A percentile compares a stretch with the other conserved stretches of the same genome.
Evolutionary conservation across 345 rosid species (phyloP).

Genomic region (Lagerstroemia speciosa): DNA sequence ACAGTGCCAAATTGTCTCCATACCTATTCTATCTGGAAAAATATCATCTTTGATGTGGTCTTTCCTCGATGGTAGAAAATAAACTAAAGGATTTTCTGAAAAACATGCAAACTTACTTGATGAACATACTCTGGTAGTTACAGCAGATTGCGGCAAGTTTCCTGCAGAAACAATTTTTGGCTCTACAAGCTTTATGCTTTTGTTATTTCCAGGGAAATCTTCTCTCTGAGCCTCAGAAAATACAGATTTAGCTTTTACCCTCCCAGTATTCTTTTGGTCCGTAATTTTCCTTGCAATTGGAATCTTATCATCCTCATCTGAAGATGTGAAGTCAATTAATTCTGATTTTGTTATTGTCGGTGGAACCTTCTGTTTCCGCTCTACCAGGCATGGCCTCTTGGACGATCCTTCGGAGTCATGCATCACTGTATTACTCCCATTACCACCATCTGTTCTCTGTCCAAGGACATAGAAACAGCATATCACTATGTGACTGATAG

Average conservation of each 20-base stretch:
- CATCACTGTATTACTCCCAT: neutral
- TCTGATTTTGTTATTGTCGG: slow-evolving; percentile 12
- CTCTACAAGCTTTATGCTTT: neutral
- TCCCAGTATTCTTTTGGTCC: neutral
- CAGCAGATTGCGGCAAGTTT: neutral
- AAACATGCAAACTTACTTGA: neutral
- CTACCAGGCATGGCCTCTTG: slow-evolving; percentile 18
- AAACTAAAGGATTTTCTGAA: neutral
- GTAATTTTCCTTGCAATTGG: neutral
- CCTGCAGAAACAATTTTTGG: neutral
- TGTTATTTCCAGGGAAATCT: neutral
- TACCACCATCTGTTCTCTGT: slow-evolving; percentile 9
- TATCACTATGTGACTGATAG: neutral
- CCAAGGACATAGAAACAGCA: slow-evolving; percentile 8
- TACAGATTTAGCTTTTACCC: neutral
- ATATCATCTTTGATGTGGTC: neutral
- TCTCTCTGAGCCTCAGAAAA: neutral
- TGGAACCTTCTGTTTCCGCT: slow-evolving; percentile 12
- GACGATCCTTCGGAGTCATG: slow-evolving; percentile 18
- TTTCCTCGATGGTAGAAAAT: neutral
- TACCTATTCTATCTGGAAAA: neutral
- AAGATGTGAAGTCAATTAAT: neutral
- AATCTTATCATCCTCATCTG: neutral
- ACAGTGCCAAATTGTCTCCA: neutral
- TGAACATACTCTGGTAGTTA: neutral